These are phyloP conservation scores for Hyaloperonospora arabidopsidis DNA, from an alignment of 352 stramenopile genomes.

Conservation along the genomic window DNA sequence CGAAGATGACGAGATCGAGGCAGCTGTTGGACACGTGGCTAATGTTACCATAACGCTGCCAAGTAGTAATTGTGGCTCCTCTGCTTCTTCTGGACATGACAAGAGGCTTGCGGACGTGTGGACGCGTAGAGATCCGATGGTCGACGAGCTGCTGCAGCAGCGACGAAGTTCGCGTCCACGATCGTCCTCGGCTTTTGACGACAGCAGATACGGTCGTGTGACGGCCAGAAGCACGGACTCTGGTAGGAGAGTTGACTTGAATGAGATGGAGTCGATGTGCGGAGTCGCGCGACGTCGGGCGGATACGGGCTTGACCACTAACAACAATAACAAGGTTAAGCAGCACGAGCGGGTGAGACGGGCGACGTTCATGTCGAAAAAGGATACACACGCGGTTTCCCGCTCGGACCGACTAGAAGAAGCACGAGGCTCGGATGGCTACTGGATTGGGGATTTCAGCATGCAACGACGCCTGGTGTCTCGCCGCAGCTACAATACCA, in stretches of 20 bases:
- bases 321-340: neutral
- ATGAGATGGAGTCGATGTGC: conserved; percentile 18
- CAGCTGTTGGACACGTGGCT: neutral
- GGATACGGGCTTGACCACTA: conserved; percentile 10
- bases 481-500: conserved; percentile 21
- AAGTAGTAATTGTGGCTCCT: neutral
- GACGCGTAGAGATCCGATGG: conserved; percentile 13
- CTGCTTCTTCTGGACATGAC: conserved; percentile 4
- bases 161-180: conserved; percentile 14
- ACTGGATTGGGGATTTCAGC: conserved; percentile 72
- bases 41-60: conserved; percentile 3
- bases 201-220: conserved; percentile 6
- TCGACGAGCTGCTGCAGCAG: conserved; percentile 13
- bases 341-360: conserved; percentile 22
- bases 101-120: conserved; percentile 21
- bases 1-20: conserved; percentile 42
- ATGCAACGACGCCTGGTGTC: conserved; percentile 36
- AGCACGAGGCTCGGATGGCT: conserved; percentile 56
- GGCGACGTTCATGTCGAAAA: conserved; percentile 25
- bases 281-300: conserved; percentile 18
- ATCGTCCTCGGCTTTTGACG: conserved; percentile 20
- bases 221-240: neutral
- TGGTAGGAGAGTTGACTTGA: neutral
- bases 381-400: conserved; percentile 25
- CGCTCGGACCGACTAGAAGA: conserved; percentile 43